These are phyloP conservation scores for Nemania bipapillata DNA, from an alignment of 2,329 filamentous ascomycete species.

Conservation along the genomic window DNA sequence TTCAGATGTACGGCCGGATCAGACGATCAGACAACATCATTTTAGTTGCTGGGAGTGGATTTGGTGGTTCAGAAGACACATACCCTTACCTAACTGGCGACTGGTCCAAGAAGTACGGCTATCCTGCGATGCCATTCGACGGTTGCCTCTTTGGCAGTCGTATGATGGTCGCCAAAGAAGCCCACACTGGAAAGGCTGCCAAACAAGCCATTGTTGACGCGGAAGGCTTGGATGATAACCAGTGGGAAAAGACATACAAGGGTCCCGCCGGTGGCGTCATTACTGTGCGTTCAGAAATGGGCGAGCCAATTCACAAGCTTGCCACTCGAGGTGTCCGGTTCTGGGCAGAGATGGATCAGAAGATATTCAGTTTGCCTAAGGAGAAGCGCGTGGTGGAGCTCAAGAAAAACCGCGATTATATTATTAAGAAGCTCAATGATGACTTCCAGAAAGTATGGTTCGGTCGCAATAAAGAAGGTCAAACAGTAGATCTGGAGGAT, in stretches of 20 bases:
- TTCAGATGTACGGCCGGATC: slow-evolving; percentile 91
- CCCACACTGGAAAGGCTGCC: slow-evolving; percentile 84
- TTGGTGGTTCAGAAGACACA: slow-evolving; percentile 88
- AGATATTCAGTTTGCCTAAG: slow-evolving; percentile 96
- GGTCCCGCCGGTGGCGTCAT: slow-evolving; percentile 91
- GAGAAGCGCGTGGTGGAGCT: slow-evolving; percentile 89
- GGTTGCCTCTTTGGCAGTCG: slow-evolving; percentile 90
- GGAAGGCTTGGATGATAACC: slow-evolving; percentile 78
- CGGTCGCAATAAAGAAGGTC: slow-evolving; percentile 80
- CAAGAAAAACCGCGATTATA: slow-evolving; percentile 87
- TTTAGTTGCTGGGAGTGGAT: slow-evolving; percentile 88
- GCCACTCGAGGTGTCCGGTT: slow-evolving; percentile 95
- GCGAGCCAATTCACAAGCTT: slow-evolving; percentile 98
- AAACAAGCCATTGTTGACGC: slow-evolving; percentile 92
- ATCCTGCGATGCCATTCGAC: slow-evolving; percentile 93
- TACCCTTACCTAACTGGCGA: slow-evolving; percentile 90
- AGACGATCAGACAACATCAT: slow-evolving; percentile 87
- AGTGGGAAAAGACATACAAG: slow-evolving; percentile 96
- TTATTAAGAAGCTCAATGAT: slow-evolving; percentile 94
- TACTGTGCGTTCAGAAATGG: slow-evolving; percentile 98
- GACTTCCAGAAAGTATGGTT: slow-evolving; percentile 99
- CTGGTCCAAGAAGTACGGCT: slow-evolving; percentile 88
- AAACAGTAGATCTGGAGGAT: slow-evolving; percentile 88
- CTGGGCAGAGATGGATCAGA: slow-evolving; percentile 99
- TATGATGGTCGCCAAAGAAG: slow-evolving; percentile 95